Evolutionary conservation across 768 basidiomycete species (phyloP), one percentile per base, ranked within the genome.

Genomic region (Mycena albidolilacea): DNA sequence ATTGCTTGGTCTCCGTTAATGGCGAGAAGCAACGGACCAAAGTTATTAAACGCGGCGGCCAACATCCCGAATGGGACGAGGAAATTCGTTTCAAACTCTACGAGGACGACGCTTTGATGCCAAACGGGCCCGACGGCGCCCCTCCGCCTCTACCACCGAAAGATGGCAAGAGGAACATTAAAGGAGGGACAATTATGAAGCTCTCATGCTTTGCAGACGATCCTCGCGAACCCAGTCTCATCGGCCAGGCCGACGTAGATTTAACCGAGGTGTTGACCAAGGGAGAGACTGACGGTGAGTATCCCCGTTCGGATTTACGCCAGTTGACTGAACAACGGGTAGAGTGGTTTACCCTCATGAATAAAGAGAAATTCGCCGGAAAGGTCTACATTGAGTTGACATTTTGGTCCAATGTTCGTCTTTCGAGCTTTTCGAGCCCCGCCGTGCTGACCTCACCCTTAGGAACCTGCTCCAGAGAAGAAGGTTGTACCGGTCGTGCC

Each of bases 61-160:
- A 99, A 81, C 97, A 98, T 81, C 98, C 98, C 7, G 96, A 96
- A 83, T 99, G 98, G 97, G 98, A 99, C 80, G 97, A 98, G 78
- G 98, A 99, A 83, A 87, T 99, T 78, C 92, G 98, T 54, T 99
- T 98, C 82, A 92, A 93, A 35, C 85, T 99, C 57, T 90, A 87
- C 75, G 97, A 98, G 79, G 95, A 96, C 75, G 82, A 85, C 41
- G 87, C 89, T 39, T 43, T 23, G 41, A 84, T 86, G n/a, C 83
- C 84, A 64, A 76, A 77, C 59, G 82, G 77, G 35, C 81, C 77
- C 37, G 82, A 86, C 67, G 83, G 86, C 12, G 85, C 87, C 12
- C 91, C 93, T 15, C 93, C 94, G 0, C 90, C 89, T 3, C 86
- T 87, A 2, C 93, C 93, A n/a, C 91, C 92, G 7, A 93, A 92